Evolutionary conservation across 345 rosid species (phyloP).

Genomic region (Arabidopsis arenosa): DNA sequence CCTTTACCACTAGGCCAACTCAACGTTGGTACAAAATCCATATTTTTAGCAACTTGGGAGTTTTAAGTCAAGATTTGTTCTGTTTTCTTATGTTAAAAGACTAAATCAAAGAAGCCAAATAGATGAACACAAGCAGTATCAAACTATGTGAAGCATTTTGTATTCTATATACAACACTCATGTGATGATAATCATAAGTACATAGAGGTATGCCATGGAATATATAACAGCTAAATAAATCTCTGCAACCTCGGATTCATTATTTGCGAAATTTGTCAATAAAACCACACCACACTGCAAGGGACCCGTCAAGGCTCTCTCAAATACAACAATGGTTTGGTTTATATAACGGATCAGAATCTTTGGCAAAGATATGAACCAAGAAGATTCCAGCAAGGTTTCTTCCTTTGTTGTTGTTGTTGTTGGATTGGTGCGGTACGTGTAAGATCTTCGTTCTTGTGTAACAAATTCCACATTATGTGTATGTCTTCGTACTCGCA

Average conservation of each 20-base stretch:
- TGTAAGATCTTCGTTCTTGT: constrained; percentile 38
- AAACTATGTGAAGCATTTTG: constrained; percentile 3
- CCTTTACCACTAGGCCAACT: too few species aligned
- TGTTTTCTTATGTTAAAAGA: background rate
- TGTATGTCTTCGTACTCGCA: constrained; percentile 62
- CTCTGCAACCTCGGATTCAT: constrained; percentile 23
- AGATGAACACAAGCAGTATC: constrained; percentile 14
- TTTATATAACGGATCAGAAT: constrained; percentile 35
- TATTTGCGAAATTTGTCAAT: constrained; percentile 15
- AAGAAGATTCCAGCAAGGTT: constrained; percentile 45
- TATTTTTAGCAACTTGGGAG: background rate
- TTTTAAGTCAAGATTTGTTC: background rate
- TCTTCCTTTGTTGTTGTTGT: constrained; percentile 36
- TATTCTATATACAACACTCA: constrained; percentile 39
- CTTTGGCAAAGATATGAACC: constrained; percentile 45
- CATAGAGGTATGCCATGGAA: constrained; percentile 24
- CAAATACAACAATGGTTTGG: constrained; percentile 35
- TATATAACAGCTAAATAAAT: constrained; percentile 1
- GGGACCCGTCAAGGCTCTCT: constrained; percentile 45
- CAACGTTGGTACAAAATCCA: background rate
- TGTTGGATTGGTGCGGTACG: constrained; percentile 5
- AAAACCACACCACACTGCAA: constrained; percentile 37
- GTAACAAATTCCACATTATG: constrained; percentile 59
- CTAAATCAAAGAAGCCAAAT: background rate
- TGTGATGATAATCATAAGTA: constrained; percentile 7